phyloP scores from a whole-genome alignment of 768 basidiomycete species.

The Russula griseocarnosa region DNA sequence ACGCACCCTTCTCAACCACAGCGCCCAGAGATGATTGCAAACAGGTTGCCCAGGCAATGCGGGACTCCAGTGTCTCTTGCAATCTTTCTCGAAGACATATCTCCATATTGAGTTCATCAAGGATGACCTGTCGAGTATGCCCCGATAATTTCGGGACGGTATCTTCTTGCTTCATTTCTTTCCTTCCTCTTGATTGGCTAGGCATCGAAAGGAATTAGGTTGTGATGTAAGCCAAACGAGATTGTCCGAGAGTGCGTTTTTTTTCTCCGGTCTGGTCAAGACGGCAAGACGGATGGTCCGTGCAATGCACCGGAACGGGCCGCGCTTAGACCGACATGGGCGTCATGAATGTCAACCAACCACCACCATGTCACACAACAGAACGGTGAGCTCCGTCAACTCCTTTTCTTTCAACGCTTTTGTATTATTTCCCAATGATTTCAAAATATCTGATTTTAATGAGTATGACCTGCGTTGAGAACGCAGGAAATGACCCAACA shows the following conservation, averaged over 20 bases:
- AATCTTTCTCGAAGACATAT: constrained; percentile 43
- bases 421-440: constrained; percentile 28
- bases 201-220: neutral
- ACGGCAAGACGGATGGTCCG: no score
- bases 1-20: constrained; percentile 11
- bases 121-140: constrained; percentile 30
- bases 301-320: no score
- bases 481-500: constrained; percentile 24
- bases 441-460: constrained; percentile 35
- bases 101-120: constrained; percentile 45
- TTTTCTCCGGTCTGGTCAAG: no score
- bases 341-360: neutral
- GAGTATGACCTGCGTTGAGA: constrained; percentile 34
- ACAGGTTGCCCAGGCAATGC: constrained; percentile 46
- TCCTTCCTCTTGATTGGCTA: neutral
- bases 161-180: neutral
- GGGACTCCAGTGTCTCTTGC: constrained; percentile 41
- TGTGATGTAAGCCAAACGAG: neutral
- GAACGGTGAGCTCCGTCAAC: constrained; percentile 11
- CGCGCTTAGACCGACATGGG: no score
- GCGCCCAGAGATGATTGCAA: constrained; percentile 37
- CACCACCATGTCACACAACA: neutral
- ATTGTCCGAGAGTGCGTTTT: neutral
- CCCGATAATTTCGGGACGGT: neutral
- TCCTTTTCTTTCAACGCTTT: neutral